Percentiles rank a stretch among this genome's conserved stretches.
Evolutionary conservation across 2,329 filamentous ascomycete genomes (phyloP).

Genomic region (Verticillium dahliae): DNA sequence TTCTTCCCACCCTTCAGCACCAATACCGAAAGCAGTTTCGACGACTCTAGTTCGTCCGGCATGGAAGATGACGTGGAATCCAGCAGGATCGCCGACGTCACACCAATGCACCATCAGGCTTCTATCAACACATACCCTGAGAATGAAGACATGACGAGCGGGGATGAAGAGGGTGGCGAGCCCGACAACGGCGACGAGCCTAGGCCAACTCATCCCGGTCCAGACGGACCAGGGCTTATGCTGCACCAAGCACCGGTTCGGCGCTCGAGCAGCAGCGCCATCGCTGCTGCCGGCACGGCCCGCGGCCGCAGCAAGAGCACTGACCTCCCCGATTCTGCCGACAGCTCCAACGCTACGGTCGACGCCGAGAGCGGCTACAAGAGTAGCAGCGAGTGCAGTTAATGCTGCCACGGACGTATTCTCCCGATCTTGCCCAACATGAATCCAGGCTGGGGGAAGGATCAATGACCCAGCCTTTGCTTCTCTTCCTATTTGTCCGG

Average conservation of each 20-base stretch:
- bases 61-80: slow-evolving; percentile 22
- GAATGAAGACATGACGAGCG: slow-evolving; percentile 30
- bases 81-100: slow-evolving; percentile 22
- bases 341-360: slow-evolving; percentile 33
- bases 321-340: slow-evolving; percentile 18
- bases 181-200: slow-evolving; percentile 11
- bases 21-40: slow-evolving; percentile 22
- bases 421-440: too few relatives aligned
- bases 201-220: not conserved
- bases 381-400: slow-evolving; percentile 25
- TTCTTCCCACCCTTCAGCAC: slow-evolving; percentile 43
- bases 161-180: slow-evolving; percentile 24
- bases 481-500: not conserved
- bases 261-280: slow-evolving; percentile 19
- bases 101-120: slow-evolving; percentile 26
- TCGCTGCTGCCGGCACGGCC: slow-evolving; percentile 22
- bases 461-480: too few relatives aligned
- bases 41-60: slow-evolving; percentile 25
- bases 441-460: too few relatives aligned
- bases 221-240: slow-evolving; percentile 8
- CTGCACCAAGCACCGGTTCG: slow-evolving; percentile 15
- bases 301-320: slow-evolving; percentile 23
- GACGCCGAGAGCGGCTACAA: slow-evolving; percentile 30
- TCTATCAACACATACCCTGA: slow-evolving; percentile 33
- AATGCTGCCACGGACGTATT: not conserved